Conservation (phyloP, 208 protist species). For the Angomonas ambiguus region DNA sequence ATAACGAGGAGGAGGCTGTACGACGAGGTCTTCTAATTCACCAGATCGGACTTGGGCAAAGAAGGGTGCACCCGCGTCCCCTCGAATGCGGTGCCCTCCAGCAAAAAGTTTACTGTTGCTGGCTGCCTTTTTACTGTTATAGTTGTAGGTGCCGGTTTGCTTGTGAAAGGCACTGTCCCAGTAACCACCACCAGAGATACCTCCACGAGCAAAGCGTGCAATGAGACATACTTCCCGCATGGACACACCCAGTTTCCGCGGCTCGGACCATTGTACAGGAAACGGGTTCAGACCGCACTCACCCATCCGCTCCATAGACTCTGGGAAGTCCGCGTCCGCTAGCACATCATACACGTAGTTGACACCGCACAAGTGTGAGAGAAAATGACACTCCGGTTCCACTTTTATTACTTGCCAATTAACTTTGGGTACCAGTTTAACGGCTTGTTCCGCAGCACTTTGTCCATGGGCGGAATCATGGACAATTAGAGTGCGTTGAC, state of each 20-base stretch:
- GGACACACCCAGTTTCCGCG: constrained; percentile 73
- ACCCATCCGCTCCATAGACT: constrained; percentile 72
- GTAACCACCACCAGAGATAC: constrained; percentile 77
- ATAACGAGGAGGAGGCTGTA: constrained; percentile 73
- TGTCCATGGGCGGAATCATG: constrained; percentile 52
- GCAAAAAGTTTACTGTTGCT: constrained; percentile 65
- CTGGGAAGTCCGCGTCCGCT: constrained; percentile 84
- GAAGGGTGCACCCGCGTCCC: constrained; percentile 51
- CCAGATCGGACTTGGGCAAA: constrained; percentile 65
- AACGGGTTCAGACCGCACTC: constrained; percentile 86
- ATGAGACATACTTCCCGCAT: constrained; percentile 84
- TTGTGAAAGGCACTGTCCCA: constrained; percentile 52
- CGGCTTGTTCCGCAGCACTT: constrained; percentile 40
- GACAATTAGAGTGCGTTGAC: constrained; percentile 64
- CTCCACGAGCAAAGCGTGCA: constrained; percentile 62
- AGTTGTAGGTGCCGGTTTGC: constrained; percentile 37
- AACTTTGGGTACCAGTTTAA: constrained; percentile 43
- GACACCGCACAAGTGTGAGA: constrained; percentile 70
- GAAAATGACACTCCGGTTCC: constrained; percentile 64
- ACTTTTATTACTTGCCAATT: constrained; percentile 70
- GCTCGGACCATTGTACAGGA: constrained; percentile 85
- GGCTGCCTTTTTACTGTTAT: constrained; percentile 53
- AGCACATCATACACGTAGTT: constrained; percentile 81
- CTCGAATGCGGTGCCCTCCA: constrained; percentile 50
- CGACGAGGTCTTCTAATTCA: constrained; percentile 61